A percentile compares a stretch with the other conserved stretches of the same genome.
Evolutionary conservation across 352 stramenopile species (phyloP).

Genomic region (Achlya hypogyna): DNA sequence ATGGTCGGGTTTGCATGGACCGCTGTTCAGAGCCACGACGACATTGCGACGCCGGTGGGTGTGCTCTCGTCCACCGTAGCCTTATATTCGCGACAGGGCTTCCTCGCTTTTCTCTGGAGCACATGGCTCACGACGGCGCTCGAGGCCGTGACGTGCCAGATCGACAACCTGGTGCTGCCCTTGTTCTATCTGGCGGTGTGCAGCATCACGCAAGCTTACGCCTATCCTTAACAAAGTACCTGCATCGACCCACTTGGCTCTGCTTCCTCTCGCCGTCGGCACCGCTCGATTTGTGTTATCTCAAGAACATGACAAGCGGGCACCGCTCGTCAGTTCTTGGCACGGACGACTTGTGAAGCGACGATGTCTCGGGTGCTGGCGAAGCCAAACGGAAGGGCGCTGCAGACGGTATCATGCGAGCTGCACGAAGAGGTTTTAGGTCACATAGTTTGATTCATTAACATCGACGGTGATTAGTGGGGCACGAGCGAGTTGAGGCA

Average conservation of each 20-base stretch:
- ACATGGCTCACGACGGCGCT: slow-evolving; percentile 43
- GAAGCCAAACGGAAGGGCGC: neutral
- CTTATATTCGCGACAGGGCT: neutral
- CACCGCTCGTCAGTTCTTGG: too few relatives aligned
- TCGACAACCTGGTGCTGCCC: slow-evolving; percentile 77
- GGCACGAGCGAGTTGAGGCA: slow-evolving; percentile 43
- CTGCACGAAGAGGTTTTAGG: neutral
- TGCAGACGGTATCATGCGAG: neutral
- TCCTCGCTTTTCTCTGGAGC: neutral
- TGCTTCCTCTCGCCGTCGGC: too few relatives aligned
- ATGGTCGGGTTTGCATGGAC: slow-evolving; percentile 26
- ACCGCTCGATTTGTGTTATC: too few relatives aligned
- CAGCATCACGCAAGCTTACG: neutral
- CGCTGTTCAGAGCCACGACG: neutral
- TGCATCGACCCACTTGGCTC: neutral
- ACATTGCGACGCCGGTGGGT: neutral
- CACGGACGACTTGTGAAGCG: too few relatives aligned
- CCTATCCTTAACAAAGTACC: neutral
- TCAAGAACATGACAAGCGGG: too few relatives aligned
- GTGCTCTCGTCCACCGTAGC: too few relatives aligned
- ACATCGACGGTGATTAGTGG: neutral
- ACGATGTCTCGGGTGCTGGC: too few relatives aligned
- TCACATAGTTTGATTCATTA: neutral
- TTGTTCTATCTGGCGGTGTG: slow-evolving; percentile 43
- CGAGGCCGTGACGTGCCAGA: slow-evolving; percentile 61